Percentiles rank a stretch among this genome's conserved stretches.
These are phyloP conservation scores for Vanderwaltozyma tropicalis DNA, from an alignment of 805 yeast genomes.

Conservation along the genomic window DNA sequence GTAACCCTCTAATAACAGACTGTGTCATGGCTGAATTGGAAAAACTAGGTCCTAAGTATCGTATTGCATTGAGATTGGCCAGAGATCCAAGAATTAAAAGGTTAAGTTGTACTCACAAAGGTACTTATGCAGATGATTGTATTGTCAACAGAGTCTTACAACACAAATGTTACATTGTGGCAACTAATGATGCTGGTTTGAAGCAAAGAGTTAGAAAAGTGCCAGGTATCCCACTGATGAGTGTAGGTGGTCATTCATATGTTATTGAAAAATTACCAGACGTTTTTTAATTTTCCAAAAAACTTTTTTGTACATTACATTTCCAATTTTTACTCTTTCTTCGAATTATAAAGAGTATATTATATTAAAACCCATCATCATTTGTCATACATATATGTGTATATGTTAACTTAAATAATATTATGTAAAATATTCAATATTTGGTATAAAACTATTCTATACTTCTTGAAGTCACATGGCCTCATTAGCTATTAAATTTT, in stretches of 20 bases:
- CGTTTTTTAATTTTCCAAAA: constrained; percentile 42
- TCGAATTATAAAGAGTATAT: not conserved
- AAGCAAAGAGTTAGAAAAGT: constrained; percentile 90
- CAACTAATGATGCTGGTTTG: constrained; percentile 95
- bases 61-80: constrained; percentile 87
- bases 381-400: no score
- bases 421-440: no score
- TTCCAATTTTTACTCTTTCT: no score
- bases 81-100: constrained; percentile 87
- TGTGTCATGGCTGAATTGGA: constrained; percentile 98
- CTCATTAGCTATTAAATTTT: no score
- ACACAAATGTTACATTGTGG: constrained; percentile 94
- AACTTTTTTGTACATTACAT: not conserved
- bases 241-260: constrained; percentile 89
- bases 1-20: constrained; percentile 91
- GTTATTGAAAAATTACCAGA: constrained; percentile 93
- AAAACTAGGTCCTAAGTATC: constrained; percentile 85
- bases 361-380: not conserved
- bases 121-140: constrained; percentile 98
- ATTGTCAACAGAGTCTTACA: constrained; percentile 85
- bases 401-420: no score
- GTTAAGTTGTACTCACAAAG: constrained; percentile 82
- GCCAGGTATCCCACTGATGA: constrained; percentile 94
- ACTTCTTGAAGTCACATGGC: no score
- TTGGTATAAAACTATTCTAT: no score